Base-by-base conservation (phyloP, 1,284 basidiomycete species). In the Heterobasidion annosum region DNA sequence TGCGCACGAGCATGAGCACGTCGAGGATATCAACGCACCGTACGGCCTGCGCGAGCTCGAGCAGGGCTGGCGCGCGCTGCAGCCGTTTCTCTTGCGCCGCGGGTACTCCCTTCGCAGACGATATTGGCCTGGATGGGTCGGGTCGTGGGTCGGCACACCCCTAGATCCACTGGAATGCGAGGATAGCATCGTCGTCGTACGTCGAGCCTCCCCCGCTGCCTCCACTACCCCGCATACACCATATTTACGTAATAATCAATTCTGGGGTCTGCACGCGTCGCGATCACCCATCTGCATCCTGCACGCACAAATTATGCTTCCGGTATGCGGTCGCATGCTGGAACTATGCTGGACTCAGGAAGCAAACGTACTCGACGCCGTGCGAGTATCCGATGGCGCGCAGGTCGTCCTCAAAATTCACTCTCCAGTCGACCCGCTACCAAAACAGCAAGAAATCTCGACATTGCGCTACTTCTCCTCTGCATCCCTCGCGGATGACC, bases 21-120 rank as follows among this genome's bases (percentile, higher is more conserved):
- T 51, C 50, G 50, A 40, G n/a, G 50, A 51, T 40, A n/a, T 51
- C 18, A 51, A 43, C 34, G 50, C n/a, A 9, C 50, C 50, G 13
- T 51, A 42, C 18, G 50, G 50, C 12, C 50, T 51, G 50, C 35
- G 50, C 37, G 50, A 51, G 18, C 50, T 42, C 35, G 50, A 51
- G 40, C n/a, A 15, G n/a, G 50, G 50, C 16, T 51, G 50, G 50
- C 35, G 34, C 7, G 40, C 43, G 35, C 33, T 51, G 15, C 50
- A 51, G 50, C 50, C 50, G 37, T 51, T 34, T 34, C 19, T 51
- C 37, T 15, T 19, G 16, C 10, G 15, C 8, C 7, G 34, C 5
- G 50, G 50, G 9, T 51, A 51, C 15, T 13, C 32, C 19, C 50
- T 51, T 7, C n/a, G 50, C 9, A 18, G 16, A 35, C 35, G 50